Conservation (phyloP, 331 rosid genomes). For the Cydonia oblonga region DNA sequence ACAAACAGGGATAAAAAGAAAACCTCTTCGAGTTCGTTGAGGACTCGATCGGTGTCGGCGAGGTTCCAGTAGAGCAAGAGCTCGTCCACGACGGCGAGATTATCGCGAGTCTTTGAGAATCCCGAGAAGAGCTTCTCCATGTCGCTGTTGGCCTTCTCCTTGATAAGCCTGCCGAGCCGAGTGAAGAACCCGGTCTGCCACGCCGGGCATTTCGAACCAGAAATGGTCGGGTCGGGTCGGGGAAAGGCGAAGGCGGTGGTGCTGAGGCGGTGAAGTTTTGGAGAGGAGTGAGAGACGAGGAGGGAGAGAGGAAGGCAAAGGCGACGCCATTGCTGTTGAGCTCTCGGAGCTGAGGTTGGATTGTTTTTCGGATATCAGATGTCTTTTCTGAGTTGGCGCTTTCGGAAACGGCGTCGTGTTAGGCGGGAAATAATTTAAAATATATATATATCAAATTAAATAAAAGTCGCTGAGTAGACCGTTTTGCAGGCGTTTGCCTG, state of each 20-base stretch:
- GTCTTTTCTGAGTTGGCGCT: not conserved
- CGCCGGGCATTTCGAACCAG: constrained; percentile 58
- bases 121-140: constrained; percentile 75
- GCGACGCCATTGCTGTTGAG: constrained; percentile 39
- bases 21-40: constrained; percentile 96
- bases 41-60: constrained; percentile 79
- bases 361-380: constrained; percentile 10
- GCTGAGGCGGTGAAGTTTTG: constrained; percentile 20
- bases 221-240: constrained; percentile 9
- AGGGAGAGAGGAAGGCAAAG: constrained; percentile 26
- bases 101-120: constrained; percentile 67
- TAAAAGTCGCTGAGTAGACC: not conserved
- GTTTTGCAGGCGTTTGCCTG: too few relatives aligned
- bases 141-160: constrained; percentile 91
- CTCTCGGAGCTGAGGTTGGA: not conserved
- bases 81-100: constrained; percentile 79
- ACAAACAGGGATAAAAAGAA: not conserved
- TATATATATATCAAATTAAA: not conserved
- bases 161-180: constrained; percentile 68
- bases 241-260: not conserved
- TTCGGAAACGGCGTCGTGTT: not conserved
- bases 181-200: constrained; percentile 84
- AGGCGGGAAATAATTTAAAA: not conserved
- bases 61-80: constrained; percentile 91
- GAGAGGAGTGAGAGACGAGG: constrained; percentile 30